Evolutionary conservation across 768 basidiomycete genomes (phyloP), one percentile per base, ranked within the genome.

Genomic region (Lactarius akahatsu): DNA sequence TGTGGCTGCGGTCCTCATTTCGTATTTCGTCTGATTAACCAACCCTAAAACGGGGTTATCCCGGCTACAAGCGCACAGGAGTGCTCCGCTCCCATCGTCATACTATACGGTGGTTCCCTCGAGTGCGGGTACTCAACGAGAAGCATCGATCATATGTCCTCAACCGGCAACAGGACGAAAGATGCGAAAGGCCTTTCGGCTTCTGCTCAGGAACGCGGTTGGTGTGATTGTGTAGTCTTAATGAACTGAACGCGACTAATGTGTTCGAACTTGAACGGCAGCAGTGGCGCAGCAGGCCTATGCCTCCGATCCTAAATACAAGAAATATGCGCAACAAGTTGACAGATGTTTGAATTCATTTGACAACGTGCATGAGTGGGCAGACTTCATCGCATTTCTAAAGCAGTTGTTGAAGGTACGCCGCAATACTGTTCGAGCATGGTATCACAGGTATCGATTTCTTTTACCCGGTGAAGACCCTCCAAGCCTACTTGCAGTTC

Each of bases 281-380:
- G 85, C 79, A 64, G 78, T 82, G 13, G 78, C 82, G 38, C 81
- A 84, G 45, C 85, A 85, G 63, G 73, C 80, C 16, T 87, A 86
- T 72, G 83, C 86, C 32, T 85, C 88, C 10, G 96, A 98, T 80
- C 91, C 93, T 16, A 96, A 95, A 76, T 97, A 87, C 80, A 94
- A 92, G 80, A 97, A 97, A 78, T 98, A 94, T 78, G 81, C 88
- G 0, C 87, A 90, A 63, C 91, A 94, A 72, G 92, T 99, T 57
- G 97, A 99, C 75, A 90, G 90, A 78, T 94, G 92, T 71, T 81
- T 99, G 57, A 90, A 88, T 68, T 89, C 94, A 1, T 98, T 99
- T 73, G 95, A 97, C 73, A 92, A 87, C 73, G 94, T 97, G 65
- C 93, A 96, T 64, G 97, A 99, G 79, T 99, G 97, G 97, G 96